These are phyloP conservation scores for Lachnellula occidentalis DNA, from an alignment of 2,329 filamentous ascomycete genomes.

Conservation along the genomic window DNA sequence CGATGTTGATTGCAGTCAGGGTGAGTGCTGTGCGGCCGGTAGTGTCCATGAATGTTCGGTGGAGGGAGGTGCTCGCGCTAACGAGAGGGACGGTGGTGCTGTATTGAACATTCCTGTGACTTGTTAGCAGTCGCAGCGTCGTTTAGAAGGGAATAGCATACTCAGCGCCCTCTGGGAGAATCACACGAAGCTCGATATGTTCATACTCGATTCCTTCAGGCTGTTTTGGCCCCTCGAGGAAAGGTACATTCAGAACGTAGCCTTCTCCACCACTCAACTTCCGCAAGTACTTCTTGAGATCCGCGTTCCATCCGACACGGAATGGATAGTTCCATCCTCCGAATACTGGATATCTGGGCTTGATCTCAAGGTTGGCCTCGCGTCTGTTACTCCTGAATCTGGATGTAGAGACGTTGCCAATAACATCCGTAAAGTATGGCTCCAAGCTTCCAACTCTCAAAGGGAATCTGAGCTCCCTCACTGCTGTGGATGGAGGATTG, in stretches of 20 bases:
- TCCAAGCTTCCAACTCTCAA: slow-evolving; percentile 75
- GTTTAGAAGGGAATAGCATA: slow-evolving; percentile 51
- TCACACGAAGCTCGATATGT: slow-evolving; percentile 70
- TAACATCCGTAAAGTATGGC: slow-evolving; percentile 91
- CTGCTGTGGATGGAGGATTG: slow-evolving; percentile 68
- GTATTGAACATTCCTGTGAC: slow-evolving; percentile 69
- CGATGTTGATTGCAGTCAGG: slow-evolving; percentile 77
- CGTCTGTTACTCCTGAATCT: slow-evolving; percentile 72
- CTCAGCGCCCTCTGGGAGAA: slow-evolving; percentile 87
- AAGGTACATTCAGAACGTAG: slow-evolving; percentile 86
- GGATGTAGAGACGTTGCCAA: slow-evolving; percentile 95
- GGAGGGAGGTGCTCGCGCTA: slow-evolving; percentile 52
- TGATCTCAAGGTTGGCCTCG: slow-evolving; percentile 80
- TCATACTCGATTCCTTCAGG: slow-evolving; percentile 82
- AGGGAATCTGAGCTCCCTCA: slow-evolving; percentile 77
- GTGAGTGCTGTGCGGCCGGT: slow-evolving; percentile 77
- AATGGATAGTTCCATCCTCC: slow-evolving; percentile 99
- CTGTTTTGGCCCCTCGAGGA: slow-evolving; percentile 87
- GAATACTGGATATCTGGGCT: slow-evolving; percentile 93
- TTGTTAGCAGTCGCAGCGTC: slow-evolving; percentile 39
- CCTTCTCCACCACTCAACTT: slow-evolving; percentile 54
- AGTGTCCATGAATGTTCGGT: slow-evolving; percentile 92
- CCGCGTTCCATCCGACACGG: slow-evolving; percentile 90
- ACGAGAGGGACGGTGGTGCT: slow-evolving; percentile 68
- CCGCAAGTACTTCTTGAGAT: slow-evolving; percentile 72